Percentiles rank a stretch among this genome's conserved stretches.
Conservation (phyloP, 768 basidiomycete genomes). For the Lentinula detonsa region DNA sequence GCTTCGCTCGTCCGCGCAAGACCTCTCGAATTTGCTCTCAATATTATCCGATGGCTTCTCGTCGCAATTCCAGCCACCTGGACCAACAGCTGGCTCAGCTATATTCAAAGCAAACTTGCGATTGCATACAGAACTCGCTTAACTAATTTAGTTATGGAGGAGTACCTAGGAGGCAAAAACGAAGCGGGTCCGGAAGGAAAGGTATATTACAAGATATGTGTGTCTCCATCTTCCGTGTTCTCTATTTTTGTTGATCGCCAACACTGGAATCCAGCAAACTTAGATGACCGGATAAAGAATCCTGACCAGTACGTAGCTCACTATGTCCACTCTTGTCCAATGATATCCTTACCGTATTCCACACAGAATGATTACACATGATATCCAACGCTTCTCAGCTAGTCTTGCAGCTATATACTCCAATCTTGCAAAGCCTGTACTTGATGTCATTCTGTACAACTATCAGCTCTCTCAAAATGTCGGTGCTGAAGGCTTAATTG, state of each 20-base stretch:
- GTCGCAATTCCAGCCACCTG: constrained; percentile 92
- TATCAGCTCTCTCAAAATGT: constrained; percentile 92
- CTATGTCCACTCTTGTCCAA: neutral
- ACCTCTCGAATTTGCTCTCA: constrained; percentile 69
- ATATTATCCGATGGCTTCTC: constrained; percentile 85
- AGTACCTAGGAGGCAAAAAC: constrained; percentile 74
- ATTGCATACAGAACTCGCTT: constrained; percentile 85
- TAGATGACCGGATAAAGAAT: constrained; percentile 95
- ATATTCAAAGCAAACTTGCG: constrained; percentile 88
- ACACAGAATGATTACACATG: constrained; percentile 86
- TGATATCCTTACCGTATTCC: neutral
- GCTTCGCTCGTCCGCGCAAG: constrained; percentile 89
- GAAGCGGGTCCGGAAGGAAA: constrained; percentile 62
- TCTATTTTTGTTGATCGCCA: neutral
- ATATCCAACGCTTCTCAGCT: constrained; percentile 88
- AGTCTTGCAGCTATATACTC: constrained; percentile 92
- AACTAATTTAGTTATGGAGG: constrained; percentile 74
- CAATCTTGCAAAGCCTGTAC: constrained; percentile 88
- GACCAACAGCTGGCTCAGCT: constrained; percentile 90
- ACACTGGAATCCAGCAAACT: constrained; percentile 58
- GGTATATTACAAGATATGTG: constrained; percentile 90
- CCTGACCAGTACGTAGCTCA: constrained; percentile 69
- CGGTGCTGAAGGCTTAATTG: constrained; percentile 85
- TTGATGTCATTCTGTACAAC: constrained; percentile 93
- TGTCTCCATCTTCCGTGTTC: constrained; percentile 15